Evolutionary conservation across 345 rosid species (phyloP), one percentile per base, ranked within the genome.

Genomic region (Excoecaria agallocha): DNA sequence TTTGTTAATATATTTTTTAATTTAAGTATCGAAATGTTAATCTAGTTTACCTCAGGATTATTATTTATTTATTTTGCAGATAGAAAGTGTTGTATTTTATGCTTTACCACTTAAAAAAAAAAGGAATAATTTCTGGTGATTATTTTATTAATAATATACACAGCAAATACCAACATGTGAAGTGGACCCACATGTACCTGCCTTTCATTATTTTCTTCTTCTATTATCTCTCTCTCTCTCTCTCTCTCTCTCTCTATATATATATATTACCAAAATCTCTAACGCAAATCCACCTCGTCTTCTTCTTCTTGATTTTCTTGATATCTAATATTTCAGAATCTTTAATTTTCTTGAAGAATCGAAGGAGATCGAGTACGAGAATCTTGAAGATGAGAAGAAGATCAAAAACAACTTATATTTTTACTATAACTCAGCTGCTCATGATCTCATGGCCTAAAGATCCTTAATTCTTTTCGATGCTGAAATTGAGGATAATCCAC

Each of bases 401-500:
- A 55, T 25, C n/a, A 35, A 1, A 5, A 49, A 19, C 50, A 24
- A 50, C 11, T 12, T 13, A 49, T 24, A 30, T 30, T 30, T 0
- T 30, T 30, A 30, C 2, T 30, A 30, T 30, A 0, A 30, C 60
- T 35, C 11, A 3, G 59, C 8, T 55, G 61, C 62, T 58, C 11
- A 58, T n/a, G n/a, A n/a, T 24, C 15, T 22, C 8, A 43, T 81
- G 82, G 85, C 78, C 67, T 49, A 48, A 55, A 17, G 54, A 68
- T 45, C 24, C 12, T 24, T 22, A 59, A 64, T 55, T 38, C 17
- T 43, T 45, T 30, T 15, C n/a, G 38, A 37, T 59, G 65, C 75
- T 66, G 62, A 20, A 19, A 5, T 58, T 46, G 39, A 79, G 74
- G 84, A 78, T 51, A 72, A 70, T 74, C 54, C 72, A 61, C 84